A percentile compares a stretch with the other conserved stretches of the same genome.
phyloP scores from a whole-genome alignment of 2,329 filamentous ascomycete genomes.

The Corniculantispora saksenae region DNA sequence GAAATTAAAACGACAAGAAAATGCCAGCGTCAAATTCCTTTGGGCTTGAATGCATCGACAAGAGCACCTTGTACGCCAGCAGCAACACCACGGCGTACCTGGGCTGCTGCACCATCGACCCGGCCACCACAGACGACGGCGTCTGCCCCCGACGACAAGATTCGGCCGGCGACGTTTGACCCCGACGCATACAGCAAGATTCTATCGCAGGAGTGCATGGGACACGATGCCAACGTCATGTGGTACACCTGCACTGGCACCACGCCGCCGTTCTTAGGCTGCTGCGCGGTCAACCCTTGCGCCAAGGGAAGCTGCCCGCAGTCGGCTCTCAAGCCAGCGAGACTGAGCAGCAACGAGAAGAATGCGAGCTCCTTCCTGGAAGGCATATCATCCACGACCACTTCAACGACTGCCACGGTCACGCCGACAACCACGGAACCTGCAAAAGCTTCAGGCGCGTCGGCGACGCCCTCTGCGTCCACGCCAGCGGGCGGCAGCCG shows the following conservation, averaged over 20 bases:
- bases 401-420: background rate
- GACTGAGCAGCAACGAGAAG: conserved; percentile 27
- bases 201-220: conserved; percentile 34
- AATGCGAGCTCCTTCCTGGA: background rate
- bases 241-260: conserved; percentile 39
- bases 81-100: conserved; percentile 36
- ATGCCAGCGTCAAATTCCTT: conserved; percentile 17
- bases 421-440: background rate
- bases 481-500: background rate
- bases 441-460: background rate
- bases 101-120: conserved; percentile 42
- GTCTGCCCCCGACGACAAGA: conserved; percentile 33
- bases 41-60: conserved; percentile 33
- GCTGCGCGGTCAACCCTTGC: conserved; percentile 34
- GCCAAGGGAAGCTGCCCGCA: conserved; percentile 27
- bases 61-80: conserved; percentile 39
- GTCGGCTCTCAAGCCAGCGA: conserved; percentile 27
- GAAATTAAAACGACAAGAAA: background rate
- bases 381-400: background rate
- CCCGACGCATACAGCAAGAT: conserved; percentile 29
- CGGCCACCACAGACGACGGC: conserved; percentile 33
- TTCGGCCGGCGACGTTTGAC: conserved; percentile 33
- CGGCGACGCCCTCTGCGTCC: background rate
- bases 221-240: conserved; percentile 19
- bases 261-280: conserved; percentile 39